These are phyloP conservation scores for Lindgomyces ingoldianus DNA, from an alignment of 495 filamentous ascomycete genomes.

Conservation along the genomic window DNA sequence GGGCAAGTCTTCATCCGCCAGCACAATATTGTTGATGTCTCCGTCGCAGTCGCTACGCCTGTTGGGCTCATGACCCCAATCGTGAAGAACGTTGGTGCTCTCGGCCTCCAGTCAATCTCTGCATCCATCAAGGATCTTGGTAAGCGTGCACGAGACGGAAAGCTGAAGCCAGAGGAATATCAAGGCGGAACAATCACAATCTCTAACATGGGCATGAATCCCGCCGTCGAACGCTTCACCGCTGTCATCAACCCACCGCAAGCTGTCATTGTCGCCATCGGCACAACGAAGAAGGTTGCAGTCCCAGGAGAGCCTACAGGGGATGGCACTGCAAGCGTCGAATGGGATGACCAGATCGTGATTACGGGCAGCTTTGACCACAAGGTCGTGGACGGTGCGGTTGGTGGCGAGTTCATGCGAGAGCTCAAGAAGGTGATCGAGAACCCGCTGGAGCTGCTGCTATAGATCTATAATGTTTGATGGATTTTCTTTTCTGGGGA, in stretches of 20 bases:
- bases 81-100: constrained; percentile 79
- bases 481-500: neutral
- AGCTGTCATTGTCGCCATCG: constrained; percentile 92
- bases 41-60: constrained; percentile 92
- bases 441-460: constrained; percentile 90
- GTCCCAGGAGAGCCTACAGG: constrained; percentile 83
- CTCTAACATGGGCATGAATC: constrained; percentile 99
- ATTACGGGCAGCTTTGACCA: constrained; percentile 97
- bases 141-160: constrained; percentile 93
- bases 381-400: constrained; percentile 89
- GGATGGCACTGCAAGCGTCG: constrained; percentile 64
- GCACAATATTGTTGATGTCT: constrained; percentile 87
- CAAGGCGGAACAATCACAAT: constrained; percentile 99
- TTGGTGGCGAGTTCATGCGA: constrained; percentile 94
- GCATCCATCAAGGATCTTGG: constrained; percentile 88
- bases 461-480: constrained; percentile 54
- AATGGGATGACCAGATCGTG: constrained; percentile 96
- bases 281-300: constrained; percentile 91
- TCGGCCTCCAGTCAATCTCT: constrained; percentile 85
- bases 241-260: constrained; percentile 99
- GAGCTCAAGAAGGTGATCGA: constrained; percentile 97
- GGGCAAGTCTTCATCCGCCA: constrained; percentile 81
- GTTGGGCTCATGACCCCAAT: constrained; percentile 96
- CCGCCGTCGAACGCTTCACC: constrained; percentile 95
- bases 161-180: constrained; percentile 99